These are phyloP conservation scores for Hyaloscypha hepaticicola DNA, from an alignment of 495 filamentous ascomycete species.

Conservation along the genomic window DNA sequence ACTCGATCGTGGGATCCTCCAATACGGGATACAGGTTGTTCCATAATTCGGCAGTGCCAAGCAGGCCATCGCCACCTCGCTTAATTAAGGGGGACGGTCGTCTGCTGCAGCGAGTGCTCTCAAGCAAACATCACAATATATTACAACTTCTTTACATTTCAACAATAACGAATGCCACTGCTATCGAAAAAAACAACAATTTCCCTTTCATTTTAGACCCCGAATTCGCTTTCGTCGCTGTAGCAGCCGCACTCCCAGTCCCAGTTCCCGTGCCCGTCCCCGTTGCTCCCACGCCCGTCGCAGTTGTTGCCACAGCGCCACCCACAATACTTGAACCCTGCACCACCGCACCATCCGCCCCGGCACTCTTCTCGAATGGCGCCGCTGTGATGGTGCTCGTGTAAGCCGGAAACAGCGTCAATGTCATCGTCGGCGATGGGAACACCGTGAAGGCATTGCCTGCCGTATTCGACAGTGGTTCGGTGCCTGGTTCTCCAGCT, in stretches of 20 bases:
- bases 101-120: too few relatives aligned
- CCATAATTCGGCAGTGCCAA: too few relatives aligned
- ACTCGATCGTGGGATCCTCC: too few relatives aligned
- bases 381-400: conserved; percentile 15
- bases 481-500: conserved; percentile 3
- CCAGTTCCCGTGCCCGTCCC: not conserved
- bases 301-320: not conserved
- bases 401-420: conserved; percentile 7
- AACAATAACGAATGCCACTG: not conserved
- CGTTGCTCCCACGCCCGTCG: not conserved
- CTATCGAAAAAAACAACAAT: not conserved
- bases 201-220: not conserved
- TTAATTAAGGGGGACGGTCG: too few relatives aligned
- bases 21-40: too few relatives aligned
- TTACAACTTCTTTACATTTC: too few relatives aligned
- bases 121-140: too few relatives aligned
- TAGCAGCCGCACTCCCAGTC: conserved; percentile 5
- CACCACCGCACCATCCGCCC: not conserved
- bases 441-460: conserved; percentile 20
- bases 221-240: not conserved
- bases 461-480: conserved; percentile 8
- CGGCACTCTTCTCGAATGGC: conserved; percentile 4
- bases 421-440: not conserved
- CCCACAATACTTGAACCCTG: not conserved
- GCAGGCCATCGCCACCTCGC: too few relatives aligned